Evolutionary conservation across 2,329 filamentous ascomycete species (phyloP).

Genomic region (Curvularia eragrostidis): DNA sequence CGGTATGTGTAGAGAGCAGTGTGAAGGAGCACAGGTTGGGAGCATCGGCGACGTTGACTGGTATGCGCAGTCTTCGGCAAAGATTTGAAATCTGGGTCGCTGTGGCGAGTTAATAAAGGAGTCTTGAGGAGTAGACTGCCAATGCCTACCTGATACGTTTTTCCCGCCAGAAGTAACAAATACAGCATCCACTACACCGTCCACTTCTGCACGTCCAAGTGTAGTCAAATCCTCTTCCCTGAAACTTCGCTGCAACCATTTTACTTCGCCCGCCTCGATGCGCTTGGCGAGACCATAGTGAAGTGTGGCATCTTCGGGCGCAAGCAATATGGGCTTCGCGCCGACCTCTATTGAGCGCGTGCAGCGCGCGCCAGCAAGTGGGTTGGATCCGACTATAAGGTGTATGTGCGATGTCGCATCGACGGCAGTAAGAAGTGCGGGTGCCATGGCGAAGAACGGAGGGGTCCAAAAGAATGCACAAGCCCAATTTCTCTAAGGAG

Average conservation of each 20-base stretch:
- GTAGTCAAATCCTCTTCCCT: conserved; percentile 73
- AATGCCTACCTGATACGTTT: conserved; percentile 55
- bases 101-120: conserved; percentile 44
- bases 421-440: conserved; percentile 73
- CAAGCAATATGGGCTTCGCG: conserved; percentile 79
- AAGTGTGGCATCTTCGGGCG: conserved; percentile 67
- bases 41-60: conserved; percentile 89
- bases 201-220: conserved; percentile 81
- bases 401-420: conserved; percentile 77
- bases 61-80: conserved; percentile 82
- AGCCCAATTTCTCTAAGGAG: conserved; percentile 4
- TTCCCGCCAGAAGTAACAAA: conserved; percentile 75
- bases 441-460: conserved; percentile 46
- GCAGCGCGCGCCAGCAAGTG: conserved; percentile 85
- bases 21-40: conserved; percentile 88
- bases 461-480: neutral
- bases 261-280: conserved; percentile 70
- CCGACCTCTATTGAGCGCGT: conserved; percentile 80
- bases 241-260: conserved; percentile 72
- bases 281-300: conserved; percentile 68
- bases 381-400: conserved; percentile 83
- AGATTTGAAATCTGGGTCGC: conserved; percentile 72
- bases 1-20: conserved; percentile 84
- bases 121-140: neutral
- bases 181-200: conserved; percentile 82